Percentiles rank a stretch among this genome's conserved stretches.
Conservation (phyloP, 345 rosid species). For the Populus tremula region DNA sequence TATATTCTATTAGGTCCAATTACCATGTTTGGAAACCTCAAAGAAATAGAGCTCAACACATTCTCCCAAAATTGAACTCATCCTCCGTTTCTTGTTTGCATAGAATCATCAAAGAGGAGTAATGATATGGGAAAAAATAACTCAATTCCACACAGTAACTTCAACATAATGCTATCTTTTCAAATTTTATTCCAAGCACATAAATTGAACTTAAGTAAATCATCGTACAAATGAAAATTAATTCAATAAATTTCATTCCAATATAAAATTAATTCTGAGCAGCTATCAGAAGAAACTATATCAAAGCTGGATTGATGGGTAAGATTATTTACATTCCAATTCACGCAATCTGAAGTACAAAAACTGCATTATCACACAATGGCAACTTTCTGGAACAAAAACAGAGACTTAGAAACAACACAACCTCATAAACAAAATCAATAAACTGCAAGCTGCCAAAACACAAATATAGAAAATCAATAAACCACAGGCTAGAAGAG, state of each 20-base stretch:
- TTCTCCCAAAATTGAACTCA: not conserved
- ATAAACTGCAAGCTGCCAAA: not conserved
- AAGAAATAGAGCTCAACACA: not conserved
- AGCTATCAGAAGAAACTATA: not conserved
- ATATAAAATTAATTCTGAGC: not conserved
- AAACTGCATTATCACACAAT: not conserved
- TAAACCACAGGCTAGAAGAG: not conserved
- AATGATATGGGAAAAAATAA: not conserved
- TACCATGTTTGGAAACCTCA: not conserved
- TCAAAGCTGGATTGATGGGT: not conserved
- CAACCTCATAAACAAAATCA: not conserved
- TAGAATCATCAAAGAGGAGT: not conserved
- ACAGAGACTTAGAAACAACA: not conserved
- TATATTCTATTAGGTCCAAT: not conserved
- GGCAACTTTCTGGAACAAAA: not conserved
- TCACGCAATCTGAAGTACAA: not conserved
- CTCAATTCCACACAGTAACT: not conserved
- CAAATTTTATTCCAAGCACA: not conserved
- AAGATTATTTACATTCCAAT: not conserved
- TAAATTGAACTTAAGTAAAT: too few relatives aligned
- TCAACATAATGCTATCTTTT: not conserved
- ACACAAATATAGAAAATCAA: not conserved
- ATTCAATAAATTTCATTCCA: not conserved
- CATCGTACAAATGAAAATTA: not conserved
- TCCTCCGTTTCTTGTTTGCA: not conserved